These are phyloP conservation scores for Rhizophora apiculata DNA, from an alignment of 345 rosid genomes.

Conservation along the genomic window DNA sequence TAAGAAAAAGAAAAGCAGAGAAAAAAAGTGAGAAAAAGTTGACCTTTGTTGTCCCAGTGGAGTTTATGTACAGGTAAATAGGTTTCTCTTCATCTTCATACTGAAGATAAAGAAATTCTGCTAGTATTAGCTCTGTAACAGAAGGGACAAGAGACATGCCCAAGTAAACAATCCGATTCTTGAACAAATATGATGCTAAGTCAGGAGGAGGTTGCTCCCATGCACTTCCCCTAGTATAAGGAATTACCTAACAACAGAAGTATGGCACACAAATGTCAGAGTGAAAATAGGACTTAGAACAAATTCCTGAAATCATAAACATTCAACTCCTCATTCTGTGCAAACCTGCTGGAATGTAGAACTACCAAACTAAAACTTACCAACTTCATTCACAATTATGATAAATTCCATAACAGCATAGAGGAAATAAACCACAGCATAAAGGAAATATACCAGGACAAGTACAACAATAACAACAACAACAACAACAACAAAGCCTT, in stretches of 20 bases:
- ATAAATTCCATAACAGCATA: no score
- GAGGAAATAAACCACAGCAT: no score
- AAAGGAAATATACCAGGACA: no score
- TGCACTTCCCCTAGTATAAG: conserved; percentile 65
- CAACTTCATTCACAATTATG: background rate
- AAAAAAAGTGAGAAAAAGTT: no score
- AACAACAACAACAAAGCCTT: no score
- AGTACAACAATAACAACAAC: no score
- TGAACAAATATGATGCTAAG: conserved; percentile 76
- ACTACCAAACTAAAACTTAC: background rate
- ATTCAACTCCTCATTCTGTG: background rate
- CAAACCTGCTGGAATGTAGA: background rate
- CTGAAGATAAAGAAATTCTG: conserved; percentile 90
- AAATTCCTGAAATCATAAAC: background rate
- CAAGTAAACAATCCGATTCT: conserved; percentile 82
- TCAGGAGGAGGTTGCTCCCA: conserved; percentile 95
- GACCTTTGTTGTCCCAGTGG: conserved; percentile 93
- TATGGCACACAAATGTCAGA: background rate
- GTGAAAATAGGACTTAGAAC: background rate
- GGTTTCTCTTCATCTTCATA: conserved; percentile 78
- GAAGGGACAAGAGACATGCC: conserved; percentile 96
- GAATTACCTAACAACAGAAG: conserved; percentile 62
- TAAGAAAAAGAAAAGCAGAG: no score
- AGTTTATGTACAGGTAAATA: conserved; percentile 86
- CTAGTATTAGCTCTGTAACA: conserved; percentile 76